Conservation (phyloP, 208 protist genomes). For the Acanthamoeba castellanii region DNA sequence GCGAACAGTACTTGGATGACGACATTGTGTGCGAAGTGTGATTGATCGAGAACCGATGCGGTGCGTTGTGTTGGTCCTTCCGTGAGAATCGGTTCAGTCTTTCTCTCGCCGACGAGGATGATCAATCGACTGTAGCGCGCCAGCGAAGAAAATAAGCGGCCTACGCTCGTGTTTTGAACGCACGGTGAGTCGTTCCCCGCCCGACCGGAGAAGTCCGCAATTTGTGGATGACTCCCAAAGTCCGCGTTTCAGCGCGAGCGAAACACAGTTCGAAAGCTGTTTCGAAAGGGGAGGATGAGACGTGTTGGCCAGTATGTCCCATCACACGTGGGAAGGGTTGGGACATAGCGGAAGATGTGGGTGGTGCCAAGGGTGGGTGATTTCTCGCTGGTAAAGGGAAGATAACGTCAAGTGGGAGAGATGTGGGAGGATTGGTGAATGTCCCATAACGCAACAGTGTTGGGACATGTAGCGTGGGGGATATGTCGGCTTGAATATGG, state of each 20-base stretch:
- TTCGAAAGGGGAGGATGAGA: neutral
- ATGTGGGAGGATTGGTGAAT: too few relatives aligned
- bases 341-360: too few relatives aligned
- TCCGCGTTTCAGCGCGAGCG: neutral
- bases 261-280: neutral
- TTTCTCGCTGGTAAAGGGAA: too few relatives aligned
- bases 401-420: too few relatives aligned
- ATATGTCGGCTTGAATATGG: too few relatives aligned
- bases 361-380: too few relatives aligned
- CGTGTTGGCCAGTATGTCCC: too few relatives aligned
- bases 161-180: neutral
- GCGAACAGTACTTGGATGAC: constrained; percentile 36
- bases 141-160: neutral
- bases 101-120: neutral
- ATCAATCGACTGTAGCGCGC: neutral
- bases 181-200: neutral
- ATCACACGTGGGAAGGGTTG: too few relatives aligned
- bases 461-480: too few relatives aligned
- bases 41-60: neutral
- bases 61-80: neutral
- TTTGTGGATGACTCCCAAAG: neutral
- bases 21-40: constrained; percentile 13
- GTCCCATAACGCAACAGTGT: too few relatives aligned
- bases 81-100: neutral
- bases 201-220: neutral